Base-by-base conservation (phyloP, 139 green algal genomes). In the Chlamydomonas sphaeroides region DNA sequence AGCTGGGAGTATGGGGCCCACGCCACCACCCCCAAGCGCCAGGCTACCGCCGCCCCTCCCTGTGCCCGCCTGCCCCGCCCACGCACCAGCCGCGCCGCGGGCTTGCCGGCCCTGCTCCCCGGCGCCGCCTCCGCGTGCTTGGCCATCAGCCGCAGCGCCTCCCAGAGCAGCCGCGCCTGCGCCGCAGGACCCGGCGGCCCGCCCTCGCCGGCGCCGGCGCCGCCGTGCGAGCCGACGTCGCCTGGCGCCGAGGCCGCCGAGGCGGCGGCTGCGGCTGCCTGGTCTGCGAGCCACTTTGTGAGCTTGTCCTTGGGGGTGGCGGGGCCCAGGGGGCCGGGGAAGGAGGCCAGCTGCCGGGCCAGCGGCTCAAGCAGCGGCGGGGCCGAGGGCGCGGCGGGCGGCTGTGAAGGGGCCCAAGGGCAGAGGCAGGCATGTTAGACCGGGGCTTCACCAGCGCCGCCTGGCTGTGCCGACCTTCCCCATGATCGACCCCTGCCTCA, bases 231-330 rank as follows among this genome's bases (percentile, higher is more conserved):
- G 49, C 42, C 25, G 49, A 6, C 15, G 49, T 1, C 15, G 32
- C 23, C 62, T 42, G 70, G 33, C 8, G 33, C 70, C 49, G 15
- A 49, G n/a, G n/a, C n/a, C 10, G 25, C 35, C 33, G 15, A 51
- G 17, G 49, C 57, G 17, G 74, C 59, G 5, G 39, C 75, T 0
- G 53, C 59, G 7, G 75, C 32, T 4, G 41, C 75, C 8, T 82
- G 61, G 62, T 82, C 75, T 15, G 15, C 51, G 6, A 82, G 45
- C 75, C 75, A 82, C 61, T 82, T 82, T 10, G 65, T 41, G 20
- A 82, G 28, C 75, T 82, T 82, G 61, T 82, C 75, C 62, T 82
- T 82, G 61, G 14, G 36, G 5, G 61, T 81, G 61, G 61, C 23
- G 62, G 75, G 62, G 28, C 75, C 75, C 62, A 82, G 63, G 8